Evolutionary conservation across 75 land plant genomes (phyloP), one percentile per base, ranked within the genome.

Genomic region (Picea sitchensis): DNA sequence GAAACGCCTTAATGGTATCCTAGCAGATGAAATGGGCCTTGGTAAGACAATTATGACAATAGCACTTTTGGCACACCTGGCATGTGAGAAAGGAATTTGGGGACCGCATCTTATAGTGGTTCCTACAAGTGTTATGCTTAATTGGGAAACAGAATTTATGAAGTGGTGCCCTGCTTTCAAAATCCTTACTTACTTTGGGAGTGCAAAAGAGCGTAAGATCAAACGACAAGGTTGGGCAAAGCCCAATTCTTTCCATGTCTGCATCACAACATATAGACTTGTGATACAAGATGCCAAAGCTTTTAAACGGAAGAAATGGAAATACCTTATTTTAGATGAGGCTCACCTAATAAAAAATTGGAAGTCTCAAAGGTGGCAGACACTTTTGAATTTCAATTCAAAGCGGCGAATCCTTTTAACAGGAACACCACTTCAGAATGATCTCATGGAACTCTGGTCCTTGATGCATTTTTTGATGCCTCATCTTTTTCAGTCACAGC

Each of bases 121-220:
- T 4, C 99, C 99, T 5, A 98, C 99, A 6, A 98, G 99, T 85
- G 99, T 98, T 75, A 98, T 95, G 99, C 93, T 98, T 31, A 98
- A 98, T 74, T 98, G 99, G 99, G 99, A 98, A 81, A 98, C 99
- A 54, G 99, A 98, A 74, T 98, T 98, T 80, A 92, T 98, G 75
- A 98, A 92, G 68, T 98, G 99, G 99, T 95, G 99, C 71, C 99
- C 99, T 79, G 99, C 99, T 62, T 98, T 98, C 85, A 98, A 95
- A 77, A 88, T 98, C 31, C 77, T 98, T 71, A 98, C 99, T 6
- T 98, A 98, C 81, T 98, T 95, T 91, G 99, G 99, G 62, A 90
- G 89, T 89, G 98, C 99, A 61, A 95, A 95, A 81, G 99, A 95
- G 77, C 81, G 99, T 21, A 98, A 90, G 73, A 65, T 85, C 13